A percentile compares a stretch with the other conserved stretches of the same genome.
Conservation (phyloP, 1,284 basidiomycete genomes). For the Cryptococcus amylolentus region DNA sequence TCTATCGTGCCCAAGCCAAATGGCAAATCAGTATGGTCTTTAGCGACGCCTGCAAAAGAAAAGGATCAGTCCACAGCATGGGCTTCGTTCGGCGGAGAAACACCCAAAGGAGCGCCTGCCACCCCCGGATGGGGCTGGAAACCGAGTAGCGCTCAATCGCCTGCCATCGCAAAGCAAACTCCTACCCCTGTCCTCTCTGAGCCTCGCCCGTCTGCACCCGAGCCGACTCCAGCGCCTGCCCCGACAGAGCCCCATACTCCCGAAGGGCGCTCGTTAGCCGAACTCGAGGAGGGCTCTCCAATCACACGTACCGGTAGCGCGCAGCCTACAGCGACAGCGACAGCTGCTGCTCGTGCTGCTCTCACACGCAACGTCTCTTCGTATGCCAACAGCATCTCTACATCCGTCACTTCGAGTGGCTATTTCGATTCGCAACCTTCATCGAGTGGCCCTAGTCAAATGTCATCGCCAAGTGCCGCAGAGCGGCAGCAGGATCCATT, state of each 20-base stretch:
- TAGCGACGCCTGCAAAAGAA: slow-evolving; percentile 21
- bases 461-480: slow-evolving; percentile 6
- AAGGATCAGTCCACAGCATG: slow-evolving; percentile 17
- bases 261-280: too few relatives aligned
- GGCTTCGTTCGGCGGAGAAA: slow-evolving; percentile 19
- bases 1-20: slow-evolving; percentile 14
- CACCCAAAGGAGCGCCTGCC: slow-evolving; percentile 13
- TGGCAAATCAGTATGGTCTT: slow-evolving; percentile 25
- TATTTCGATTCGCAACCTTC: slow-evolving; percentile 22
- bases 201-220: too few relatives aligned
- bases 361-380: slow-evolving; percentile 10
- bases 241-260: too few relatives aligned
- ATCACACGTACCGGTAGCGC: not conserved
- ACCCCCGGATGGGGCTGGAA: too few relatives aligned
- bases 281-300: too few relatives aligned
- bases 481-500: not conserved
- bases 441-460: slow-evolving; percentile 4
- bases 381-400: slow-evolving; percentile 5
- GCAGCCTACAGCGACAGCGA: not conserved
- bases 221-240: too few relatives aligned
- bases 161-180: too few relatives aligned
- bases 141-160: too few relatives aligned
- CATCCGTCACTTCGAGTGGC: slow-evolving; percentile 4
- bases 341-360: not conserved
- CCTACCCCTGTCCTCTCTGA: too few relatives aligned